These are phyloP conservation scores for Pseudovirgaria hyperparasitica DNA, from an alignment of 2,329 filamentous ascomycete genomes.

Conservation along the genomic window DNA sequence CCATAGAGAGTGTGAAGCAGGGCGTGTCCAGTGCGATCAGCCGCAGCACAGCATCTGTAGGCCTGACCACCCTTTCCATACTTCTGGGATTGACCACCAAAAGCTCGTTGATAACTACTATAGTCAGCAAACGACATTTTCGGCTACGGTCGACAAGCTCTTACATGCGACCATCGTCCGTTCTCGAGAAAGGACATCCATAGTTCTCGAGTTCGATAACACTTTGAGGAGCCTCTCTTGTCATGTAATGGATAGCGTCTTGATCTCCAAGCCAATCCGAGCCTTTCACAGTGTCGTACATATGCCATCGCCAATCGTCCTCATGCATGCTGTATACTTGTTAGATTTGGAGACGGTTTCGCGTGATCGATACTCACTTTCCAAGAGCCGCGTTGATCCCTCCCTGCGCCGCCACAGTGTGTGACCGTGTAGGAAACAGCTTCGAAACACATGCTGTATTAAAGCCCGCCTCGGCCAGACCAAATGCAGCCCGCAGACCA, in stretches of 20 bases:
- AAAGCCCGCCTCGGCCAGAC: conserved; percentile 77
- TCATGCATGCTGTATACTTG: conserved; percentile 59
- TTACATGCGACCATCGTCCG: conserved; percentile 88
- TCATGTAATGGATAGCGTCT: conserved; percentile 98
- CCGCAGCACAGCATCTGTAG: conserved; percentile 92
- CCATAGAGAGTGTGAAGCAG: conserved; percentile 97
- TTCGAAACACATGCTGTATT: conserved; percentile 81
- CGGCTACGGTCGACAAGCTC: conserved; percentile 12
- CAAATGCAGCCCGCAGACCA: conserved; percentile 71
- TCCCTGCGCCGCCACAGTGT: conserved; percentile 65
- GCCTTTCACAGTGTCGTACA: conserved; percentile 98
- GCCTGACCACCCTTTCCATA: conserved; percentile 95
- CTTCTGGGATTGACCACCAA: conserved; percentile 93
- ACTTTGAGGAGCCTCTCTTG: conserved; percentile 77
- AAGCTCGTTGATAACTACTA: conserved; percentile 82
- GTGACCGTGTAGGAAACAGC: conserved; percentile 74
- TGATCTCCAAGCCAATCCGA: conserved; percentile 97
- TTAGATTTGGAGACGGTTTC: conserved; percentile 2
- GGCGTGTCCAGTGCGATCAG: conserved; percentile 92
- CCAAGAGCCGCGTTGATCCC: conserved; percentile 81
- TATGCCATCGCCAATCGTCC: conserved; percentile 98
- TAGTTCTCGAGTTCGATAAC: conserved; percentile 96
- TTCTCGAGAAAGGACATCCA: conserved; percentile 92
- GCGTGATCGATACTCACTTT: conserved; percentile 37
- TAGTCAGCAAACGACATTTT: conserved; percentile 3